Evolutionary conservation across 371 early-diverging fungal species (phyloP).

Genomic region (Apophysomyces ossiformis): DNA sequence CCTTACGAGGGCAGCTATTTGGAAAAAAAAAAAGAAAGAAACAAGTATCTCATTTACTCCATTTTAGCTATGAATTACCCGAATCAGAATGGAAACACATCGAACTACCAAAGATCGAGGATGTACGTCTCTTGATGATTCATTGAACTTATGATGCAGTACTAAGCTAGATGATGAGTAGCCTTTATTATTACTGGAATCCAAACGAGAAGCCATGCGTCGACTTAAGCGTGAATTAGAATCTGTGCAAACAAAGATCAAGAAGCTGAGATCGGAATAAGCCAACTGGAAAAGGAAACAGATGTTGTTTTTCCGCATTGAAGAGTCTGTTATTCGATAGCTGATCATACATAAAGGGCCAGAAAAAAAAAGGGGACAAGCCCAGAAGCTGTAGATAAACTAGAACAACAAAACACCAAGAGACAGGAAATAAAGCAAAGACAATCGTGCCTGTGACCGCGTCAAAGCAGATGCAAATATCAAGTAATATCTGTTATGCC

Average conservation of each 20-base stretch:
- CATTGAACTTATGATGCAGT: background rate
- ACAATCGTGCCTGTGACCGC: too few species aligned
- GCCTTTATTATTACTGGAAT: slow-evolving; percentile 52
- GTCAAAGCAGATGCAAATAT: too few species aligned
- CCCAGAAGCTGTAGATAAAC: too few species aligned
- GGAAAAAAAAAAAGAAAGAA: slow-evolving; percentile 4
- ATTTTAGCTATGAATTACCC: slow-evolving; percentile 65
- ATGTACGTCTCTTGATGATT: slow-evolving; percentile 46
- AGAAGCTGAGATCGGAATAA: slow-evolving; percentile 27
- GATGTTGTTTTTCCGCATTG: too few species aligned
- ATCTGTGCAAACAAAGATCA: slow-evolving; percentile 39
- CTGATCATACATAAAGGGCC: too few species aligned
- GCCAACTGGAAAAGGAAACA: slow-evolving; percentile 10
- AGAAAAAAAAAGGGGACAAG: too few species aligned
- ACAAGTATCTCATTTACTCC: background rate
- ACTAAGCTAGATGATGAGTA: slow-evolving; percentile 7
- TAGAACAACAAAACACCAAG: too few species aligned
- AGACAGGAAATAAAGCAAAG: too few species aligned
- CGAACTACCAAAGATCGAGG: slow-evolving; percentile 67
- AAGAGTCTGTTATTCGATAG: too few species aligned
- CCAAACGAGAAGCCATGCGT: slow-evolving; percentile 59
- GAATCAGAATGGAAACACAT: slow-evolving; percentile 71
- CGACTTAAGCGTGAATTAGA: slow-evolving; percentile 53
- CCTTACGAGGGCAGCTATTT: too few species aligned
- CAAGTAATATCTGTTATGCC: too few species aligned